Percentiles rank a stretch among this genome's conserved stretches.
Evolutionary conservation across 768 basidiomycete genomes (phyloP).

Genomic region (Thelephora aurantiotincta): DNA sequence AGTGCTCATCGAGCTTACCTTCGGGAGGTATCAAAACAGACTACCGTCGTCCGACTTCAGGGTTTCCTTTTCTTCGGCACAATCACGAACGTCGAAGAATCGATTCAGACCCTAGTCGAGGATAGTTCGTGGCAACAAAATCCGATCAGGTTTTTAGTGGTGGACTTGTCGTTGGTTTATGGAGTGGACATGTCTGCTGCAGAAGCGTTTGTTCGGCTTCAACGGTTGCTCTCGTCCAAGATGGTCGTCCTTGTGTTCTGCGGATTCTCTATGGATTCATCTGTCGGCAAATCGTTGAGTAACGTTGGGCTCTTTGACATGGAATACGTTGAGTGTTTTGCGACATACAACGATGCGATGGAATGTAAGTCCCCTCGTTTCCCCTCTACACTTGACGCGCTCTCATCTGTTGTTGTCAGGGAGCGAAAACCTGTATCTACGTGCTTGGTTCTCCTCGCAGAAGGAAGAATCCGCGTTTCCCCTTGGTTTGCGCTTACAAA

Average conservation of each 20-base stretch:
- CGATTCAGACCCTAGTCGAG: conserved; percentile 64
- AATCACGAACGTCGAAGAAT: conserved; percentile 78
- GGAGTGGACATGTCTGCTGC: conserved; percentile 93
- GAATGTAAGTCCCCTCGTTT: conserved; percentile 49
- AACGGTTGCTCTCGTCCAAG: conserved; percentile 62
- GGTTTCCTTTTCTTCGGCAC: conserved; percentile 94
- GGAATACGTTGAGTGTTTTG: conserved; percentile 68
- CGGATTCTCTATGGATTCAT: conserved; percentile 50
- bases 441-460: conserved; percentile 60
- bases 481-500: conserved; percentile 24
- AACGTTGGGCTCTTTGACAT: conserved; percentile 73
- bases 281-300: conserved; percentile 57
- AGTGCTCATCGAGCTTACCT: conserved; percentile 81
- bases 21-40: conserved; percentile 85
- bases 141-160: conserved; percentile 80
- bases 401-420: conserved; percentile 29
- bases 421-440: conserved; percentile 90
- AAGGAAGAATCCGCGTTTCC: conserved; percentile 32
- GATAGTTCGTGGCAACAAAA: conserved; percentile 53
- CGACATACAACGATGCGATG: conserved; percentile 76
- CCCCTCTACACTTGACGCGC: neutral
- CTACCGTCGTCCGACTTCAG: conserved; percentile 77
- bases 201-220: conserved; percentile 88
- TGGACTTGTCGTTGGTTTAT: conserved; percentile 75
- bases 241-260: conserved; percentile 83